Evolutionary conservation across 2,329 filamentous ascomycete species (phyloP).

Genomic region (Macrophomina phaseolina): DNA sequence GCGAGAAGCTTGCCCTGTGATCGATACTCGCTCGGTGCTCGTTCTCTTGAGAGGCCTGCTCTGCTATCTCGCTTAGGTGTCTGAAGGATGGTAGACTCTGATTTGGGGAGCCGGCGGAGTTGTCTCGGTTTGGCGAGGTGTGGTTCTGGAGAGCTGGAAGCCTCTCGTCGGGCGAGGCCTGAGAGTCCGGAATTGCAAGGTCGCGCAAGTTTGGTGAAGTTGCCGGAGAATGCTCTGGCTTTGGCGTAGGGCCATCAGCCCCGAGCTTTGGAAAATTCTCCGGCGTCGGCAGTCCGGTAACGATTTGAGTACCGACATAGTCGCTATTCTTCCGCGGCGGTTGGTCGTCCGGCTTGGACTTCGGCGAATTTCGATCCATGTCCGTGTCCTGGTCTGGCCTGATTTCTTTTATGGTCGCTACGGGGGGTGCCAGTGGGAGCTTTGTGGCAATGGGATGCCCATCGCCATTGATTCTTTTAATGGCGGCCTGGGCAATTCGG

Average conservation of each 20-base stretch:
- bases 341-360: background rate
- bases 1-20: constrained; percentile 31
- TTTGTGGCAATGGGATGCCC: constrained; percentile 10
- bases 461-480: constrained; percentile 4
- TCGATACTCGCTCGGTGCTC: constrained; percentile 37
- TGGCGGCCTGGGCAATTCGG: constrained; percentile 6
- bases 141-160: constrained; percentile 44
- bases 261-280: constrained; percentile 18
- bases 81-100: constrained; percentile 41
- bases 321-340: background rate
- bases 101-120: constrained; percentile 37
- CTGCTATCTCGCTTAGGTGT: constrained; percentile 42
- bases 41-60: constrained; percentile 42
- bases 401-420: constrained; percentile 16
- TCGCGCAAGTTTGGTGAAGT: constrained; percentile 40
- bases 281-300: constrained; percentile 14
- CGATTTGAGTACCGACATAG: background rate
- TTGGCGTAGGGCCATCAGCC: background rate
- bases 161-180: constrained; percentile 38
- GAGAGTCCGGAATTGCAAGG: constrained; percentile 41
- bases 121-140: constrained; percentile 39
- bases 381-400: constrained; percentile 17
- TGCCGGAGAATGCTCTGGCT: constrained; percentile 33
- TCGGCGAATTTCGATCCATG: constrained; percentile 22
- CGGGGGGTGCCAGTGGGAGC: constrained; percentile 13